Evolutionary conservation across 2,329 filamentous ascomycete species (phyloP), one percentile per base, ranked within the genome.

Genomic region (Aspergillus ruber): DNA sequence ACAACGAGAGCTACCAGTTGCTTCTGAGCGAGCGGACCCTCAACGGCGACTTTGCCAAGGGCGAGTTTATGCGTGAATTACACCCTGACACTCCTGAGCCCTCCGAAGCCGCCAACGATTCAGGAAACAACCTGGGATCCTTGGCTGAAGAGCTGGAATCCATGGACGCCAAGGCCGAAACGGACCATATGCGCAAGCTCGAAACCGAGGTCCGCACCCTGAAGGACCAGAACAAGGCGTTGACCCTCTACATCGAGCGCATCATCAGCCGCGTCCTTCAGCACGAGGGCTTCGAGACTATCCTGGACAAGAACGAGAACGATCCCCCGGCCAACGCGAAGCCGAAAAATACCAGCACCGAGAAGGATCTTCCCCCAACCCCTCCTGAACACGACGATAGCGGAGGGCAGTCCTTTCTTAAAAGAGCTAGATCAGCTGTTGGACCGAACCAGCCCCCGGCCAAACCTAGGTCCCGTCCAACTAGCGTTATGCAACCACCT

Each of bases 241-340:
- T 98, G 58, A 95, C 90, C 20, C 77, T 97, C 55, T 98, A 98
- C 74, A 96, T 98, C 75, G 95, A 97, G 80, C 95, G 93, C 74
- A 97, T 98, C 67, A 95, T 98, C 66, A 93, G 93, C 67, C 86
- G 93, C 48, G 81, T 98, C 40, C 79, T 98, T 52, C 87, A 95
- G 64, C 88, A 96, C 70, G 87, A 95, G 62, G 90, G 95, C 57
- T 97, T 95, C 57, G 91, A 98, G 71, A 84, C 88, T 52, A 95
- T 97, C 51, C 77, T 96, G 36, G 89, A 95, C 65, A 86, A 88
- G 67, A 87, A 85, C 7, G 82, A 83, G 58, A 71, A 74, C 21
- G 73, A 74, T 21, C 61, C 66, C 12, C 52, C 63, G 3, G 48
- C 57, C 23, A 62, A 62, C 29, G 57, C 64, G 15, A 63, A 63